Evolutionary conservation across 164 flowering plant species (phyloP), one percentile per base, ranked within the genome.

Genomic region (Magnolia officinalis): DNA sequence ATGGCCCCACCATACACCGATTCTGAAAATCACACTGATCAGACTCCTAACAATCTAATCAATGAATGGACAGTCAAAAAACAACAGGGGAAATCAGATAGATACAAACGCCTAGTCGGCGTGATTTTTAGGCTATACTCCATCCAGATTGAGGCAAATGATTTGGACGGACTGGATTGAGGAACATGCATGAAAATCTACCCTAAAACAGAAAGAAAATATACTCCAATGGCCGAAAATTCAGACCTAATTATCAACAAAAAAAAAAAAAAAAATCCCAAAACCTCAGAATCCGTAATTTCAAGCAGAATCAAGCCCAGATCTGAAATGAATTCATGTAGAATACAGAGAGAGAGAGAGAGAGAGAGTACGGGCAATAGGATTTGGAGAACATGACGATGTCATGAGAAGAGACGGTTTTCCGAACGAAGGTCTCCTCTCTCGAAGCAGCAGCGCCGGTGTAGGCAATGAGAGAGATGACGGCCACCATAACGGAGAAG

Each of bases 321-420:
- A 63, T n/a, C 21, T 19, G 69, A 0, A 24, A 66, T 55, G 29
- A 24, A 65, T 21, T 6, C 29, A 8, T 20, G 29, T 65, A 24
- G 29, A 26, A 26, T 26, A 26, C 29, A 26, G 2, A 23, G n/a
- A 65, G 68, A 20, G 29, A n/a, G 19, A 31, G 63, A 50, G 37
- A 72, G 76, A 78, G 76, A 70, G 59, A 67, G 21, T 88, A 93
- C 98, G 95, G 98, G 96, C 98, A 91, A 78, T 90, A 91, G 55
- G 96, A 88, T 82, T 93, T 93, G 85, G 96, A 93, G 91, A 93
- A 93, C 80, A 93, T 87, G 82, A 89, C 92, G 76, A 93, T 89
- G 77, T 86, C 67, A 75, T 93, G 88, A 31, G 93, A 88, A 26
- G 89, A 80, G 74, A 93, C 78, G 26, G 95, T 88, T 75, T 91